These are phyloP conservation scores for Nicotiana benthamiana DNA, from an alignment of 257 asterid species.

Conservation along the genomic window DNA sequence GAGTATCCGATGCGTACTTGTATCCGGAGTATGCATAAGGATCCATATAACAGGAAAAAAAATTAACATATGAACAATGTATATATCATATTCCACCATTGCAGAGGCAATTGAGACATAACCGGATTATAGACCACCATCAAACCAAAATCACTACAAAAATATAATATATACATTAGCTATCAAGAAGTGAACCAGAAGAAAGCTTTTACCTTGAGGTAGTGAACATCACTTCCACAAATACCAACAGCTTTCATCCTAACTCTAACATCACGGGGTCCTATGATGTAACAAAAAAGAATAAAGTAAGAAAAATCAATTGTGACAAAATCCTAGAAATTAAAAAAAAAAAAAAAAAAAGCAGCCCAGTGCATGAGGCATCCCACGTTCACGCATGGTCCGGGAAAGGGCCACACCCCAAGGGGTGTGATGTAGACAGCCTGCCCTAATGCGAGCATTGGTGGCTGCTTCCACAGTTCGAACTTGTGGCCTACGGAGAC, in stretches of 20 bases:
- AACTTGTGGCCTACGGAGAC: no score
- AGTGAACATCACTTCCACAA: conserved; percentile 97
- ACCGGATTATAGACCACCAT: background rate
- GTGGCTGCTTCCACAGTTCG: no score
- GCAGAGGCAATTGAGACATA: background rate
- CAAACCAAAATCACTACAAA: background rate
- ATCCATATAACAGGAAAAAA: background rate
- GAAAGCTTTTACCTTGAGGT: conserved; percentile 52
- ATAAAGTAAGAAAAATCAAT: background rate
- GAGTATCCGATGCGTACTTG: background rate
- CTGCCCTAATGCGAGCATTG: no score
- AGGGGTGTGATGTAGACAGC: no score
- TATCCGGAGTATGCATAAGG: background rate
- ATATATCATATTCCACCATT: background rate
- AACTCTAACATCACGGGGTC: conserved; percentile 80
- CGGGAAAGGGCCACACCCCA: no score
- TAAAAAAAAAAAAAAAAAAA: no score
- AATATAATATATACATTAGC: background rate
- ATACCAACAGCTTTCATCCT: conserved; percentile 95
- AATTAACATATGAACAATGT: background rate
- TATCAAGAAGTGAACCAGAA: background rate
- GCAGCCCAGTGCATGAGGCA: no score
- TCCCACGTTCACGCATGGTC: no score
- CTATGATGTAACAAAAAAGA: conserved; percentile 18
- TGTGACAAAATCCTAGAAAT: no score